phyloP scores from a whole-genome alignment of 805 yeast genomes.

The Candida palmyrensis region DNA sequence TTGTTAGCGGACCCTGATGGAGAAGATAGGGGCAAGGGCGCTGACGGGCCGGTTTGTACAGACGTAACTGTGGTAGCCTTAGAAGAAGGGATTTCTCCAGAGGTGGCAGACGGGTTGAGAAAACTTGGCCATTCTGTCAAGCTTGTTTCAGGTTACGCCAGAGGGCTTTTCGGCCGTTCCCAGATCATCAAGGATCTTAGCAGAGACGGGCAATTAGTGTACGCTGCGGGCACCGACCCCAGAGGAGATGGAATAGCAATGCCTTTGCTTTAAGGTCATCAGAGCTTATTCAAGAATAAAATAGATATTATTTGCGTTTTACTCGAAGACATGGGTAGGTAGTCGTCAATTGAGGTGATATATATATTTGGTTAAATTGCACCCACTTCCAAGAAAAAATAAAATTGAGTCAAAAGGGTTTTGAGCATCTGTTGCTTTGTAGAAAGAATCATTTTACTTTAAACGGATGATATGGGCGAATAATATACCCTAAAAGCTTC shows the following conservation, averaged over 20 bases:
- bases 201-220: constrained; percentile 40
- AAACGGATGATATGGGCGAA: too few relatives aligned
- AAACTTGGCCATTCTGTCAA: constrained; percentile 55
- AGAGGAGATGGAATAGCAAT: constrained; percentile 83
- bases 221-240: constrained; percentile 71
- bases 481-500: too few relatives aligned
- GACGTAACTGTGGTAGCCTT: constrained; percentile 54
- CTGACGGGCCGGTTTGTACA: constrained; percentile 60
- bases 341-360: too few relatives aligned
- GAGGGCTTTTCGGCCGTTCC: constrained; percentile 60
- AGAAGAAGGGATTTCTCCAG: constrained; percentile 58
- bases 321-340: too few relatives aligned
- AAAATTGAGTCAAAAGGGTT: too few relatives aligned
- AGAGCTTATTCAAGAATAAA: too few relatives aligned
- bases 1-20: constrained; percentile 47
- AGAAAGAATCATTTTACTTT: too few relatives aligned
- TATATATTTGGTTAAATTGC: too few relatives aligned
- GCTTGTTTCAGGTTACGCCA: constrained; percentile 34
- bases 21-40: constrained; percentile 51
- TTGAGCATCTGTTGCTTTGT: too few relatives aligned
- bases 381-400: too few relatives aligned
- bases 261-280: constrained; percentile 34
- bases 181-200: constrained; percentile 58
- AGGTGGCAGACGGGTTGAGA: constrained; percentile 41
- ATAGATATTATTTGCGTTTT: too few relatives aligned